Evolutionary conservation across 129 eudicot species (phyloP), one percentile per base, ranked within the genome.

Genomic region (Lonicera japonica): DNA sequence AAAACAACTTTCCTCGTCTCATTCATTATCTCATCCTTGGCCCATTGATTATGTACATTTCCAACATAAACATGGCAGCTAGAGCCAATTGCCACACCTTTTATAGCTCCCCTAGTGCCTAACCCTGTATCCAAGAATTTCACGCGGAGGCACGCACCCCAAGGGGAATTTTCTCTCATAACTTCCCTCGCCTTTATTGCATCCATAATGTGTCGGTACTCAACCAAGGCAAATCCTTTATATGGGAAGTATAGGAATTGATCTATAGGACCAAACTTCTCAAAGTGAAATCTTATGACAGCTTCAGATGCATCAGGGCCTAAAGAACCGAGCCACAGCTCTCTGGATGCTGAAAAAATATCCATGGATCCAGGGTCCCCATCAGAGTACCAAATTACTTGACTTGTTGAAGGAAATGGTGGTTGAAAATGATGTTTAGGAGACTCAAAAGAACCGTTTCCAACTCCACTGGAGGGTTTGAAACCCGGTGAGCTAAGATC

Each of bases 261-360:
- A 56, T 94, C 75, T 58, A 83, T 60, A 12, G 86, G 89, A 20
- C 99, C 99, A 77, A 88, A 88, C 70, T 76, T 80, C 71, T 94
- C 96, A 69, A 88, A 81, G 43, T 94, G 95, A 70, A 36, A 78
- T 61, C 87, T 79, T 45, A 94, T 58, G 20, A 51, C 78, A 52
- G 80, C 83, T 76, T 94, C 99, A 51, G 99, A 74, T 69, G 85
- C 83, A 69, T 94, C 92, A 43, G 85, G 89, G 15, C 92, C 90
- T 54, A 88, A 70, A 38, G 87, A 94, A 25, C 89, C 95, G 54
- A 92, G 25, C 95, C 89, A 85, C 29, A 94, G 85, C 65, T 76
- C 81, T 56, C 75, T 78, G 5, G 99, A 82, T 76, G 99, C 99
- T 20, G 87, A 69, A 73, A 75, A 85, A 23, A 94, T 71, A 73